Base-by-base conservation (phyloP, 2,329 filamentous ascomycete genomes). In the Talaromyces sp. region DNA sequence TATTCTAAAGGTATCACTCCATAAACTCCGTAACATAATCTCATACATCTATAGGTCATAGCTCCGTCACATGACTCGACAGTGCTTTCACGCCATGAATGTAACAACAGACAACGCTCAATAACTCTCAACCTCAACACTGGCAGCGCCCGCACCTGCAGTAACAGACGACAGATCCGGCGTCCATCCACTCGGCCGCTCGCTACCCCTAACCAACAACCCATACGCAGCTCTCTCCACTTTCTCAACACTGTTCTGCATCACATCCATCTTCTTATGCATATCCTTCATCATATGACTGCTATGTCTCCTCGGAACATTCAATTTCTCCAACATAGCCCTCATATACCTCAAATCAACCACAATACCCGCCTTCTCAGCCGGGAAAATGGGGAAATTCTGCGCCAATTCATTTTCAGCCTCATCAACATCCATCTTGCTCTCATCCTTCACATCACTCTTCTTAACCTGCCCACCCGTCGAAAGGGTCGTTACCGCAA, bases 151-250 rank as follows among this genome's bases (percentile, higher is more conserved):
- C 11, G 36, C 64, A 6, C 49, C 59, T 8, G 53, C 36, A 13
- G 31, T 29, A 22, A 77, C 77, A 25, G 73, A 79, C 27, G 80
- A 79, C 74, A 91, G 77, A 74, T 97, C 93, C 3, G 93, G 94
- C 74, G 95, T 86, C 94, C 94, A 98, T 0, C 94, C 94, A 74
- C 90, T 91, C 0, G 94, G 94, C 68, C 93, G 82, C 82, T 99
- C 95, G 61, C 89, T 91, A 0, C 94, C 94, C 61, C 95, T 84
- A 25, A 99, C 91, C 34, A 90, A 88, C 70, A 97, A 86, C 3
- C 93, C 92, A 77, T 98, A 99, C 34, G 93, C 88, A 27, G 94
- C 86, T 70, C 87, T 89, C 84, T 99, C 95, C 11, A 99, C 95
- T 83, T 99, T 99, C 74, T 90, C 89, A 29, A 99, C 93, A 76